A percentile compares a stretch with the other conserved stretches of the same genome.
phyloP scores from a whole-genome alignment of 352 stramenopile genomes.

The Globisporangium iwayamae region DNA sequence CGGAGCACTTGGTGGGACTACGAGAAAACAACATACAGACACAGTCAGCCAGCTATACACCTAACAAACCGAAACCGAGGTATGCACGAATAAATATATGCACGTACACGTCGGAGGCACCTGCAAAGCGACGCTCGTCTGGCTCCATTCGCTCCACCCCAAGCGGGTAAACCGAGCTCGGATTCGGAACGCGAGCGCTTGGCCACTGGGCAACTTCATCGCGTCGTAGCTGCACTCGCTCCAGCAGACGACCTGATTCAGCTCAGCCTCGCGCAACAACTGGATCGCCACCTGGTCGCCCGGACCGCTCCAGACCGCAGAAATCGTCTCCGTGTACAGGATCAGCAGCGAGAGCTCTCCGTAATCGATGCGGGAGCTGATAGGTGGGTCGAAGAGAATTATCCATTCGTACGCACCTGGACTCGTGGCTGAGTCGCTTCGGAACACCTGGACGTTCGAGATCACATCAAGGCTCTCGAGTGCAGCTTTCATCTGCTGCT shows the following conservation, averaged over 20 bases:
- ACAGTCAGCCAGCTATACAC: not conserved
- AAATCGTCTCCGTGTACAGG: slow-evolving; percentile 52
- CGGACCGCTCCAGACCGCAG: slow-evolving; percentile 35
- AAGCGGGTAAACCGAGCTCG: slow-evolving; percentile 30
- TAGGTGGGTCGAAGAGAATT: slow-evolving; percentile 45
- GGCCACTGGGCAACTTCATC: slow-evolving; percentile 21
- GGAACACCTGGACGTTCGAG: slow-evolving; percentile 50
- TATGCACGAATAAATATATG: not conserved
- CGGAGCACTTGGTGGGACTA: slow-evolving; percentile 34
- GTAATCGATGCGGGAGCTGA: slow-evolving; percentile 12
- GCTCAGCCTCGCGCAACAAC: slow-evolving; percentile 27
- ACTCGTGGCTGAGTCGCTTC: slow-evolving; percentile 16
- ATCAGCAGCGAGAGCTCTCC: slow-evolving; percentile 42
- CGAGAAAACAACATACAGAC: not conserved
- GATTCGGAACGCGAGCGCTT: slow-evolving; percentile 45
- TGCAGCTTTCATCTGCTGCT: slow-evolving; percentile 50
- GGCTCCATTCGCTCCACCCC: slow-evolving; percentile 58
- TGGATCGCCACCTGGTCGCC: slow-evolving; percentile 54
- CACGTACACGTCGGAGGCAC: slow-evolving; percentile 33
- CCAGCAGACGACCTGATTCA: slow-evolving; percentile 22
- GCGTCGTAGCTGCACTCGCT: slow-evolving; percentile 27
- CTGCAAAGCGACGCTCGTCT: slow-evolving; percentile 27
- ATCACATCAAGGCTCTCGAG: slow-evolving; percentile 76
- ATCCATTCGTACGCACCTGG: slow-evolving; percentile 45
- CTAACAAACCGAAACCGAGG: not conserved